Conservation (phyloP, 106 monocot genomes). For the Dendrobium huoshanense region DNA sequence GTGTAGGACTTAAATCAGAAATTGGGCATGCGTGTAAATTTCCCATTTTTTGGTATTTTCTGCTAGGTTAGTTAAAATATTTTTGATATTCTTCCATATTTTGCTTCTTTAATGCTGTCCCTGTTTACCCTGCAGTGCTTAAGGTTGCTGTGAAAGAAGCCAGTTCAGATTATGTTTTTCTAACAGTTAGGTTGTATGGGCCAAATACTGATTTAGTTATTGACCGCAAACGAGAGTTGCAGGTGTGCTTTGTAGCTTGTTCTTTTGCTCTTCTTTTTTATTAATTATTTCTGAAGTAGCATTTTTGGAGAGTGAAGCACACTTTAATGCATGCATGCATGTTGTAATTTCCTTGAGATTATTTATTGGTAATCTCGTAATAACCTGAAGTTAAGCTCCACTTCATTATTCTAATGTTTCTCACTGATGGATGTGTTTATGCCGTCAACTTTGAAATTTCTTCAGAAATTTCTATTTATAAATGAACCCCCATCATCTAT, state of each 20-base stretch:
- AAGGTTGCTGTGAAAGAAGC: constrained; percentile 70
- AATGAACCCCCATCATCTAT: background rate
- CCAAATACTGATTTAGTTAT: constrained; percentile 95
- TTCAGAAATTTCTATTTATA: background rate
- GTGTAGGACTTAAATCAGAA: background rate
- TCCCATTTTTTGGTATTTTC: background rate
- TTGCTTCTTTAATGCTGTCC: background rate
- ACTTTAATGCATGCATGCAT: background rate
- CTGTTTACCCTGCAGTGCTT: constrained; percentile 50
- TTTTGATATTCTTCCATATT: background rate
- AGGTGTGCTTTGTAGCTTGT: constrained; percentile 32
- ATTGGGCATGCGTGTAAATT: background rate
- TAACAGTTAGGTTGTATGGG: constrained; percentile 86
- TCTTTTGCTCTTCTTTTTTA: background rate
- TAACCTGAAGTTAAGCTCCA: background rate
- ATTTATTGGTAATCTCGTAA: background rate
- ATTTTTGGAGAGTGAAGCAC: background rate
- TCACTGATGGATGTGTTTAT: background rate
- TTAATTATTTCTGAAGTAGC: background rate
- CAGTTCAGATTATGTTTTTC: constrained; percentile 20
- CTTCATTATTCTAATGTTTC: background rate
- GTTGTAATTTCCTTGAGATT: background rate
- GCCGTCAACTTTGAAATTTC: background rate
- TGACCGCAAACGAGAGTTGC: constrained; percentile 81
- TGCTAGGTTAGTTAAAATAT: background rate